phyloP scores from a whole-genome alignment of 164 flowering plant genomes.

The Pachysandra terminalis region DNA sequence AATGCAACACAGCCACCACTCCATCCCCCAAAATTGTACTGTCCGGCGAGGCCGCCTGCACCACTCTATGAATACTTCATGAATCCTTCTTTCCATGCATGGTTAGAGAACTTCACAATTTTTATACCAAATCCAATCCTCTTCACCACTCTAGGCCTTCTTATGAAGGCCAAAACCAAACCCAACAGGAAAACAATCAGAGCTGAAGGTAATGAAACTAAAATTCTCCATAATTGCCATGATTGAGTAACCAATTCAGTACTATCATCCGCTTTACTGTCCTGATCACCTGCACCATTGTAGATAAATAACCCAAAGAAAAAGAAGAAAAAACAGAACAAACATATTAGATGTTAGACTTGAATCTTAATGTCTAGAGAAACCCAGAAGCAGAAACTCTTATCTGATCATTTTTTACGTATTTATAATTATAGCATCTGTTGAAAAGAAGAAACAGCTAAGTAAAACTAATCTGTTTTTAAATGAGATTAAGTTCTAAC shows the following conservation, averaged over 20 bases:
- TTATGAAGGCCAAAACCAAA: slow-evolving; percentile 49
- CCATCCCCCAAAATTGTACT: slow-evolving; percentile 86
- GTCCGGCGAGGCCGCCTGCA: slow-evolving; percentile 86
- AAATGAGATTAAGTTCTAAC: too few relatives aligned
- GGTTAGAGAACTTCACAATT: slow-evolving; percentile 40
- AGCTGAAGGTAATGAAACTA: slow-evolving; percentile 65
- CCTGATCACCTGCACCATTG: slow-evolving; percentile 71
- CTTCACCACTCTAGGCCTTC: slow-evolving; percentile 40
- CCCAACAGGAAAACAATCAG: slow-evolving; percentile 64
- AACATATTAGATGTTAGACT: too few relatives aligned
- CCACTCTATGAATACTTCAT: slow-evolving; percentile 73
- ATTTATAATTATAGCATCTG: too few relatives aligned
- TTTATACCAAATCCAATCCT: slow-evolving; percentile 33
- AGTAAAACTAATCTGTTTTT: too few relatives aligned
- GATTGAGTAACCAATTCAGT: slow-evolving; percentile 12
- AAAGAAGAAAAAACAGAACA: too few relatives aligned
- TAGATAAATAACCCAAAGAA: too few relatives aligned
- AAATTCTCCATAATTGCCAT: slow-evolving; percentile 25
- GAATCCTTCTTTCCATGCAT: slow-evolving; percentile 71
- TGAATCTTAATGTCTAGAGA: too few relatives aligned
- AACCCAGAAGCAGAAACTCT: too few relatives aligned
- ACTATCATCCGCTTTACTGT: slow-evolving; percentile 15
- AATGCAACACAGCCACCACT: slow-evolving; percentile 79
- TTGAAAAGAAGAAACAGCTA: too few relatives aligned
- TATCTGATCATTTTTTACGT: too few relatives aligned